Conservation (phyloP, 2,329 filamentous ascomycete genomes). For the Hymenoscyphus scutula region DNA sequence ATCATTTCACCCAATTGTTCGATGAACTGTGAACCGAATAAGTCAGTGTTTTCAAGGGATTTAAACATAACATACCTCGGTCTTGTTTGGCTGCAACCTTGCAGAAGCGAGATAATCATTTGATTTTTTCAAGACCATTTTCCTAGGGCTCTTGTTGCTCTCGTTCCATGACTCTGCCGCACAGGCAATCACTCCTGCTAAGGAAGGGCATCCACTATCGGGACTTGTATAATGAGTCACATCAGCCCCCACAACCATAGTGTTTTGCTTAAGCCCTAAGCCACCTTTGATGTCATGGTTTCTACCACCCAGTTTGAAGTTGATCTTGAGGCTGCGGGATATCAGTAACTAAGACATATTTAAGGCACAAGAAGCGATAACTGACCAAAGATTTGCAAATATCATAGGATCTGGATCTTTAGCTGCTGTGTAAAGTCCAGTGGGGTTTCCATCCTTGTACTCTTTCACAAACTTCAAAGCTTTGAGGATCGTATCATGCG, state of each 20-base stretch:
- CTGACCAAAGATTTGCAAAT: background rate
- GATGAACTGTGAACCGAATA: constrained; percentile 39
- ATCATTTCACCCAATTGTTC: constrained; percentile 15
- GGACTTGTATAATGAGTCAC: constrained; percentile 72
- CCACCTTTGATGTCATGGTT: constrained; percentile 61
- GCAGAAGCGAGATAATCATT: constrained; percentile 73
- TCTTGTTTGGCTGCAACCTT: constrained; percentile 73
- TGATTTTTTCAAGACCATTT: constrained; percentile 16
- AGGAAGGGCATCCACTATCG: constrained; percentile 58
- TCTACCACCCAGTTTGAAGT: constrained; percentile 69
- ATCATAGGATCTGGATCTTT: background rate
- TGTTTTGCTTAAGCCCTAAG: constrained; percentile 60
- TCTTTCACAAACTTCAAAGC: background rate
- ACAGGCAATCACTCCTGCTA: constrained; percentile 77
- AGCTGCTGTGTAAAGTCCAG: no score
- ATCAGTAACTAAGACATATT: background rate
- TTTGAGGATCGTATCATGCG: background rate
- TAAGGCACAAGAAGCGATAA: background rate
- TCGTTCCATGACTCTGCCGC: constrained; percentile 45
- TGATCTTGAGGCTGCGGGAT: constrained; percentile 63
- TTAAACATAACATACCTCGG: constrained; percentile 52
- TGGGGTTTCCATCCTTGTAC: background rate
- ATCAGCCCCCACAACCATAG: constrained; percentile 83
- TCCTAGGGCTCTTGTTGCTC: no score
- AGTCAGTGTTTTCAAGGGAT: constrained; percentile 47